These are phyloP conservation scores for Russula griseocarnosa DNA, from an alignment of 768 basidiomycete species.

Conservation along the genomic window DNA sequence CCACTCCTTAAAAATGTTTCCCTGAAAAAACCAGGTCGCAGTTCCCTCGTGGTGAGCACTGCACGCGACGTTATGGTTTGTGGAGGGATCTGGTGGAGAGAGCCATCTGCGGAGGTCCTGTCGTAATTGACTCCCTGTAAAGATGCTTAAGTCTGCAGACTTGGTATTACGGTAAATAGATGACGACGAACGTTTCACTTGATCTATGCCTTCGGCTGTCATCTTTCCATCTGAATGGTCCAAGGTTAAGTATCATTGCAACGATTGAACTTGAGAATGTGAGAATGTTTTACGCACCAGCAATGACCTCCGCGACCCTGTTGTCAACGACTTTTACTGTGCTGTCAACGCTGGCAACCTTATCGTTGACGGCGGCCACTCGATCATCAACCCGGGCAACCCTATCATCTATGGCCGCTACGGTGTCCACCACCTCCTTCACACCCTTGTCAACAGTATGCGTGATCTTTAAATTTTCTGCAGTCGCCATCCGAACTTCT, in stretches of 20 bases:
- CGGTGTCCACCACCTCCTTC: neutral
- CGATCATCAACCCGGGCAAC: neutral
- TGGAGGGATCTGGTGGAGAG: constrained; percentile 4
- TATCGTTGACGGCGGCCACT: too few species aligned
- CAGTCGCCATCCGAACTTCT: neutral
- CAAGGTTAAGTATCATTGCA: neutral
- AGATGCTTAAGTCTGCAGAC: neutral
- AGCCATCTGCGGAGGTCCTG: neutral
- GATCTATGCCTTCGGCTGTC: neutral
- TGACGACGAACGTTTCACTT: neutral
- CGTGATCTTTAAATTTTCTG: neutral
- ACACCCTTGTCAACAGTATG: neutral
- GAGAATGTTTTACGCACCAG: neutral
- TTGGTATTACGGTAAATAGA: neutral
- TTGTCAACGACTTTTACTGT: neutral
- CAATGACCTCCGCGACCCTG: neutral
- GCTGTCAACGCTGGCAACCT: too few species aligned
- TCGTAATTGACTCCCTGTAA: neutral
- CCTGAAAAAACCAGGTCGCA: neutral
- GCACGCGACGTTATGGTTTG: neutral
- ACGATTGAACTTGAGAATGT: neutral
- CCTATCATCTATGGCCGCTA: neutral
- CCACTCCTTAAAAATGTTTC: neutral
- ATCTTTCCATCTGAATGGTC: neutral
- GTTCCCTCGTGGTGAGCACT: neutral